These are phyloP conservation scores for Podospora pseudocomata DNA, from an alignment of 495 filamentous ascomycete genomes.

Conservation along the genomic window DNA sequence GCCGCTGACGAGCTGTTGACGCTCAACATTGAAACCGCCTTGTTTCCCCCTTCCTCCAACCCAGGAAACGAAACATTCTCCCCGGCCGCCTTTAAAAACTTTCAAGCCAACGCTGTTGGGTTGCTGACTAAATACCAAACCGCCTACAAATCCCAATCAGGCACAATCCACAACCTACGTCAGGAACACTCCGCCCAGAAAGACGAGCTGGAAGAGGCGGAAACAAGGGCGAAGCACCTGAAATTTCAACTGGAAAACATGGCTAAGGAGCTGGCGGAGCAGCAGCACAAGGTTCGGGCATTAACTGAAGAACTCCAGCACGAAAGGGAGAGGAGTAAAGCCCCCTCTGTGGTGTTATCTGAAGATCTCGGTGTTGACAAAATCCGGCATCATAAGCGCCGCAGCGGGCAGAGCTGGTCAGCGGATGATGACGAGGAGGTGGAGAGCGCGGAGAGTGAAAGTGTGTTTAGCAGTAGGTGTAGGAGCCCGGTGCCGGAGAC, in stretches of 20 bases:
- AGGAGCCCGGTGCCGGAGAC: conserved; percentile 41
- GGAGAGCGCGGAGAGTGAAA: conserved; percentile 56
- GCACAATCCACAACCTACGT: conserved; percentile 55
- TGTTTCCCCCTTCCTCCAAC: conserved; percentile 50
- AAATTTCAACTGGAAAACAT: conserved; percentile 75
- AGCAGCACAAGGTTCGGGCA: conserved; percentile 50
- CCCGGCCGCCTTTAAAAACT: conserved; percentile 64
- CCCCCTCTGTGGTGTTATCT: conserved; percentile 29
- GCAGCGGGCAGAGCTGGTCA: conserved; percentile 44
- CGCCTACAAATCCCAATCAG: conserved; percentile 63
- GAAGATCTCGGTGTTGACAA: conserved; percentile 56
- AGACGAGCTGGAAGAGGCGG: conserved; percentile 74
- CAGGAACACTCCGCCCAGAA: conserved; percentile 61
- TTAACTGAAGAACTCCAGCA: conserved; percentile 61
- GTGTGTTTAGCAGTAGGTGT: conserved; percentile 57
- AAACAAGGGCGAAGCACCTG: conserved; percentile 60
- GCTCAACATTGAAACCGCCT: conserved; percentile 59
- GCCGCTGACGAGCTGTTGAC: conserved; percentile 60
- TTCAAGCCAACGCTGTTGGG: conserved; percentile 64
- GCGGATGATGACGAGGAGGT: conserved; percentile 51
- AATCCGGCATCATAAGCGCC: conserved; percentile 44
- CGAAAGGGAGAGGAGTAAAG: conserved; percentile 40
- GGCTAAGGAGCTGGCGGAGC: conserved; percentile 61
- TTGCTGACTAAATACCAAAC: conserved; percentile 62
- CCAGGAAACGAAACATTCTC: conserved; percentile 42